Percentiles rank a stretch among this genome's conserved stretches.
phyloP scores from a whole-genome alignment of 495 filamentous ascomycete species.

The Acidomyces sp. region DNA sequence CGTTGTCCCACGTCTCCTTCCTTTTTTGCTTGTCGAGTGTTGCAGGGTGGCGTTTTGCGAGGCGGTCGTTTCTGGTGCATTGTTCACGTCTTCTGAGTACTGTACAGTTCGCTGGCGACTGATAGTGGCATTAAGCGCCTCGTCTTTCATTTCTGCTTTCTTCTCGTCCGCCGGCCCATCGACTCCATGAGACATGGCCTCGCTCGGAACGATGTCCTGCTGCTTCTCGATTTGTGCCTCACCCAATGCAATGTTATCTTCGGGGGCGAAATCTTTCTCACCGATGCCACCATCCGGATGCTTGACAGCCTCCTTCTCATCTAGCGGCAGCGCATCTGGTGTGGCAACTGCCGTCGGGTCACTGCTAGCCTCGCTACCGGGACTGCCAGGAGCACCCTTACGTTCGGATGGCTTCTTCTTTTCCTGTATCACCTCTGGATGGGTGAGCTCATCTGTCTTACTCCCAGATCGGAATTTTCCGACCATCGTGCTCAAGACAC shows the following conservation, averaged over 20 bases:
- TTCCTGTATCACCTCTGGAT: constrained; percentile 25
- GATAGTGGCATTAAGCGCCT: neutral
- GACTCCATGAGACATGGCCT: too few species aligned
- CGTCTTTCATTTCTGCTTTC: neutral
- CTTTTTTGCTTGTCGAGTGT: constrained; percentile 9
- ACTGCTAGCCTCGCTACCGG: constrained; percentile 22
- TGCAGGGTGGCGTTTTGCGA: constrained; percentile 10
- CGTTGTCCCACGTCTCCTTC: constrained; percentile 58
- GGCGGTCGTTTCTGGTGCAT: constrained; percentile 11
- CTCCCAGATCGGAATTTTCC: constrained; percentile 13
- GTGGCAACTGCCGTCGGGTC: constrained; percentile 13
- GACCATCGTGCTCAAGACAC: constrained; percentile 5
- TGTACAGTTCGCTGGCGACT: constrained; percentile 13
- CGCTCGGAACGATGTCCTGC: too few species aligned
- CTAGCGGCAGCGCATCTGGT: constrained; percentile 11
- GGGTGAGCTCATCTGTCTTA: constrained; percentile 21
- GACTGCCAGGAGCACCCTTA: constrained; percentile 33
- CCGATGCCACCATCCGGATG: neutral
- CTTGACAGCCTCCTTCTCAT: constrained; percentile 30
- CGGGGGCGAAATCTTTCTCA: too few species aligned
- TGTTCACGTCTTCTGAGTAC: constrained; percentile 13
- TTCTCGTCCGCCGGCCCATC: constrained; percentile 1
- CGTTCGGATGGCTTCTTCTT: too few species aligned
- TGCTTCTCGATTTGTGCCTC: too few species aligned
- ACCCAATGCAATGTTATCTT: too few species aligned